Conservation (phyloP, 495 filamentous ascomycete species). For the Coniosporium apollinis region DNA sequence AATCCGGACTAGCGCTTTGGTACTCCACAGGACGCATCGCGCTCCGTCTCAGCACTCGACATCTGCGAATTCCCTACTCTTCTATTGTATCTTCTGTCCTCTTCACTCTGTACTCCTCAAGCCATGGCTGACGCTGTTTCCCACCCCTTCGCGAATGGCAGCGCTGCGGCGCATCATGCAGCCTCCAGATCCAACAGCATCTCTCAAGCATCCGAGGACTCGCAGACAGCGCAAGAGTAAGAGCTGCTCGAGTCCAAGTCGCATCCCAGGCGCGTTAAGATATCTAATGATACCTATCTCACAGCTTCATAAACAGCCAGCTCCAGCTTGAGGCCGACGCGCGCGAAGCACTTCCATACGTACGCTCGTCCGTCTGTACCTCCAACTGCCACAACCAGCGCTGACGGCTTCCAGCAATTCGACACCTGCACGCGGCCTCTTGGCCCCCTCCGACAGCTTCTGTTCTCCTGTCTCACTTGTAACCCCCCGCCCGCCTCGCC, state of each 20-base stretch:
- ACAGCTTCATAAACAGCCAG: slow-evolving; percentile 63
- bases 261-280: neutral
- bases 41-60: no score
- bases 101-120: no score
- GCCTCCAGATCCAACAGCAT: slow-evolving; percentile 19
- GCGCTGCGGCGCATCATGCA: neutral
- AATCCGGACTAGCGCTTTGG: no score
- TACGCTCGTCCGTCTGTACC: slow-evolving; percentile 20
- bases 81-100: no score
- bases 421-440: slow-evolving; percentile 79
- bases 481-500: slow-evolving; percentile 54
- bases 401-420: slow-evolving; percentile 45
- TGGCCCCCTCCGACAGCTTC: slow-evolving; percentile 66
- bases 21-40: no score
- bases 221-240: slow-evolving; percentile 80
- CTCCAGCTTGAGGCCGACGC: slow-evolving; percentile 86
- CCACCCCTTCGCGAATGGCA: slow-evolving; percentile 1
- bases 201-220: slow-evolving; percentile 49
- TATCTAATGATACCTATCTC: neutral
- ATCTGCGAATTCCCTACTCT: no score
- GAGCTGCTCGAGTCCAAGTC: no score
- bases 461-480: slow-evolving; percentile 88
- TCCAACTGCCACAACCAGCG: neutral
- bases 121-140: no score
- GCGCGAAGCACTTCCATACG: slow-evolving; percentile 84